These are phyloP conservation scores for Aureobasidium sp. DNA, from an alignment of 2,329 filamentous ascomycete genomes.

Conservation along the genomic window DNA sequence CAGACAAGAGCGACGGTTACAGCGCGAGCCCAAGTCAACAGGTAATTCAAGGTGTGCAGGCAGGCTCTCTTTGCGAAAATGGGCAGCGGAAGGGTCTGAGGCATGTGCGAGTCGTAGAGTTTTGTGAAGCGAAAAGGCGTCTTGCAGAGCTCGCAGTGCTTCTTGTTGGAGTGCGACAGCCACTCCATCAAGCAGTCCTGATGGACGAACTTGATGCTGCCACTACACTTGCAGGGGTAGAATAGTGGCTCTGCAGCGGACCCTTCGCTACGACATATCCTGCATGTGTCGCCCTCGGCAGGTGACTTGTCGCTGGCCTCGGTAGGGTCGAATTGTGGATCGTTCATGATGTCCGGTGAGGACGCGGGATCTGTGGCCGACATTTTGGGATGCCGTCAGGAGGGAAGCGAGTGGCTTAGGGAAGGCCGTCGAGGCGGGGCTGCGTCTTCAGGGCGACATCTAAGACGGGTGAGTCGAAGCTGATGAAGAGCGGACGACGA, in stretches of 20 bases:
- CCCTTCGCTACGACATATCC: slow-evolving; percentile 90
- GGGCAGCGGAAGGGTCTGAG: slow-evolving; percentile 67
- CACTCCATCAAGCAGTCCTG: slow-evolving; percentile 98
- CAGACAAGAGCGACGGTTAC: slow-evolving; percentile 77
- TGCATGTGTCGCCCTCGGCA: slow-evolving; percentile 71
- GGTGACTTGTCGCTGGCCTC: slow-evolving; percentile 24
- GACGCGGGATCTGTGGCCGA: slow-evolving; percentile 10
- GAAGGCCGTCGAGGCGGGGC: background rate
- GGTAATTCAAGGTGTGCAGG: slow-evolving; percentile 63
- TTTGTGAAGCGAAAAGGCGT: slow-evolving; percentile 98
- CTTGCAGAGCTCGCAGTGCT: slow-evolving; percentile 98
- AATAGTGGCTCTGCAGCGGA: slow-evolving; percentile 79
- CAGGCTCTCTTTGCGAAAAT: slow-evolving; percentile 75
- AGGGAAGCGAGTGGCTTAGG: background rate
- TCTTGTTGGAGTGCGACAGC: slow-evolving; percentile 98
- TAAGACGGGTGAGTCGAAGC: background rate
- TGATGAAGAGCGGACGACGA: background rate
- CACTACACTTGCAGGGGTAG: slow-evolving; percentile 97
- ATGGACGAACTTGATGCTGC: slow-evolving; percentile 97
- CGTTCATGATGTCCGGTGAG: slow-evolving; percentile 50
- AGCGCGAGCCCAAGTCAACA: slow-evolving; percentile 72
- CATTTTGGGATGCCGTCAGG: slow-evolving; percentile 1
- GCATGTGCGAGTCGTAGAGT: slow-evolving; percentile 93
- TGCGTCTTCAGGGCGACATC: background rate
- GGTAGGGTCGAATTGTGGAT: slow-evolving; percentile 42